phyloP scores from a whole-genome alignment of 164 flowering plant genomes.

The Stephania japonica region DNA sequence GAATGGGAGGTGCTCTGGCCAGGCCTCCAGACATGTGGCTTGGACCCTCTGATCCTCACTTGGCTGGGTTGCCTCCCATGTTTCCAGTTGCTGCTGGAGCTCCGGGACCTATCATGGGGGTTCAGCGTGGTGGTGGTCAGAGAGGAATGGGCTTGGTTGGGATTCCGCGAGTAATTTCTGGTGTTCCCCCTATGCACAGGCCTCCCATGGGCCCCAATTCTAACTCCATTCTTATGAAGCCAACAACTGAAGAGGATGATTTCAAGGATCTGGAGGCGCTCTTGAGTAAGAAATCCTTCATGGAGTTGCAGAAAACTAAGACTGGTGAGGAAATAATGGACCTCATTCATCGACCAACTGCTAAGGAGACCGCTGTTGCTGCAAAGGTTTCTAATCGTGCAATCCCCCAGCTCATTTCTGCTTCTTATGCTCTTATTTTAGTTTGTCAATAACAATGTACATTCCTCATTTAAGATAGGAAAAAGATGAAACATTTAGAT shows the following conservation, averaged over 20 bases:
- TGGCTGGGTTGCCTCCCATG: slow-evolving; percentile 40
- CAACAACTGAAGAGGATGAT: slow-evolving; percentile 80
- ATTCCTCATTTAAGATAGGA: not conserved
- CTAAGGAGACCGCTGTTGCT: slow-evolving; percentile 86
- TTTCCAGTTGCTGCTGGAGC: slow-evolving; percentile 36
- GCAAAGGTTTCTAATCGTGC: slow-evolving; percentile 55
- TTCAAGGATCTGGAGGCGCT: slow-evolving; percentile 87
- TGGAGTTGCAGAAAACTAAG: slow-evolving; percentile 83
- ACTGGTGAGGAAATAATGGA: slow-evolving; percentile 94
- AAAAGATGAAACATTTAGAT: not conserved
- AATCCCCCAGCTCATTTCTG: not conserved
- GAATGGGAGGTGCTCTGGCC: slow-evolving; percentile 32
- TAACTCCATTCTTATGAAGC: slow-evolving; percentile 29
- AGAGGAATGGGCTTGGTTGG: slow-evolving; percentile 60
- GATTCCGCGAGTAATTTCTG: slow-evolving; percentile 54
- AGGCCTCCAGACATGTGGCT: slow-evolving; percentile 69
- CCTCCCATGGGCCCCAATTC: slow-evolving; percentile 38
- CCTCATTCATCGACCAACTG: slow-evolving; percentile 93
- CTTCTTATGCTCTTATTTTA: not conserved
- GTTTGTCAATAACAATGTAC: not conserved
- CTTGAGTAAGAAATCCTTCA: slow-evolving; percentile 79
- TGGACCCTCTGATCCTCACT: slow-evolving; percentile 38
- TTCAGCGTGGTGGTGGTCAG: slow-evolving; percentile 49
- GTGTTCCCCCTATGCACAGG: slow-evolving; percentile 43
- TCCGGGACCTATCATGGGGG: slow-evolving; percentile 36